Evolutionary conservation across 805 yeast species (phyloP).

Genomic region (Metschnikowia baotianmanensis): DNA sequence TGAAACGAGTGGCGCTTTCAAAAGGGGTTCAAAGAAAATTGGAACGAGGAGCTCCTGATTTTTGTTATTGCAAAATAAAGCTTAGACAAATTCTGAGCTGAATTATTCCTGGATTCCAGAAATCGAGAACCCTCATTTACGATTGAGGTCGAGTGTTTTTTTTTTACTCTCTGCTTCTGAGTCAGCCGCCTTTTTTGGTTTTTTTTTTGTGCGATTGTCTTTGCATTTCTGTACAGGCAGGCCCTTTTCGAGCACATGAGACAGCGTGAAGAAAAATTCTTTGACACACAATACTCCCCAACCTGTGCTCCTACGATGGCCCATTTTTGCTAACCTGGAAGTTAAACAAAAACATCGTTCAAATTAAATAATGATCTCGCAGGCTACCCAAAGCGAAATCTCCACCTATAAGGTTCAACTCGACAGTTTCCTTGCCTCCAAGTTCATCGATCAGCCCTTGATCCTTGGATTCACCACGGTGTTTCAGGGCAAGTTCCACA

Average conservation of each 20-base stretch:
- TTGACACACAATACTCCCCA: not conserved
- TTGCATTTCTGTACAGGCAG: slow-evolving; percentile 9
- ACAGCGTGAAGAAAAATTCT: slow-evolving; percentile 5
- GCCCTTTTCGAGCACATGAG: not conserved
- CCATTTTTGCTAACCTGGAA: slow-evolving; percentile 9
- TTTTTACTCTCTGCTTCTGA: not conserved
- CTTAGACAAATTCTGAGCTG: too few relatives aligned
- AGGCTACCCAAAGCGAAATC: slow-evolving; percentile 11
- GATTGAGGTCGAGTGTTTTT: not conserved
- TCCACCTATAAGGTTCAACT: slow-evolving; percentile 27
- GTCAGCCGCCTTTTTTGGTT: not conserved
- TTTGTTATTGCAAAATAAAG: too few relatives aligned
- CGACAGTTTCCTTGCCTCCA: slow-evolving; percentile 21
- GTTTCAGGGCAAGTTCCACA: slow-evolving; percentile 45
- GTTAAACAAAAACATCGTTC: slow-evolving; percentile 1
- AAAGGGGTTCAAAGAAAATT: too few relatives aligned
- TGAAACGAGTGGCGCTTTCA: too few relatives aligned
- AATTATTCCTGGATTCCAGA: too few relatives aligned
- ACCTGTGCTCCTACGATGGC: slow-evolving; percentile 10
- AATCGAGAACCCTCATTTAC: too few relatives aligned
- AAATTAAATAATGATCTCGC: slow-evolving; percentile 9
- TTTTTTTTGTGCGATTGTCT: not conserved
- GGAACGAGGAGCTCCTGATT: too few relatives aligned
- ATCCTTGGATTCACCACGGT: slow-evolving; percentile 49
- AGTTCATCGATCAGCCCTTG: slow-evolving; percentile 40